Percentiles rank a stretch among this genome's conserved stretches.
Conservation (phyloP, 495 filamentous ascomycete species). For the Arthonia radiata region DNA sequence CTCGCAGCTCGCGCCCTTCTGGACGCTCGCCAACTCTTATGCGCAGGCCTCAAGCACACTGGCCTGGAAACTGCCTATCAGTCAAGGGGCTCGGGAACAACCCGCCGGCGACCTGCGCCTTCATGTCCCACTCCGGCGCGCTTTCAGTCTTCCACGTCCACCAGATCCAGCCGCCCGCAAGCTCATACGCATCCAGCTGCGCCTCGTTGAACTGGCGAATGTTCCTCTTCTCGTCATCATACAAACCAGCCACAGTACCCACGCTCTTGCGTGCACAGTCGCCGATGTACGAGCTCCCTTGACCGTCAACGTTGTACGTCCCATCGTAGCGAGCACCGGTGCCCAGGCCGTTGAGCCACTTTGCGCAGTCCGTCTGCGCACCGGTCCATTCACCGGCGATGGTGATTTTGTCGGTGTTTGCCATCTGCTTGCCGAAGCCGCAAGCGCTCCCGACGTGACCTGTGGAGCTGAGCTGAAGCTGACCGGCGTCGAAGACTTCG, state of each 20-base stretch:
- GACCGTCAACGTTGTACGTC: slow-evolving; percentile 11
- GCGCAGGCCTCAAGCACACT: no score
- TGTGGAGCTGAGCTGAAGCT: slow-evolving; percentile 8
- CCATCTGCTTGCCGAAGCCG: slow-evolving; percentile 16
- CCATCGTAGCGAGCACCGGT: slow-evolving; percentile 41
- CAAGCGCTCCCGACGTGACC: slow-evolving; percentile 14
- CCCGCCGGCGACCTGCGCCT: slow-evolving; percentile 30
- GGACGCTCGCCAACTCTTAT: no score
- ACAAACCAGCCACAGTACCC: slow-evolving; percentile 28
- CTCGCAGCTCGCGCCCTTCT: no score
- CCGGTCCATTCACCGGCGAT: slow-evolving; percentile 47
- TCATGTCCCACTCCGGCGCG: slow-evolving; percentile 72
- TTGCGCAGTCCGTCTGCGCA: slow-evolving; percentile 51
- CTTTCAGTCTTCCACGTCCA: slow-evolving; percentile 76
- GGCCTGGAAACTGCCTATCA: slow-evolving; percentile 20
- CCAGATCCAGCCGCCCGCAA: slow-evolving; percentile 47
- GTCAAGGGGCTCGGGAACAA: slow-evolving; percentile 38
- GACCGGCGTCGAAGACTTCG: slow-evolving; percentile 14
- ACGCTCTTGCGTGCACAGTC: slow-evolving; percentile 31
- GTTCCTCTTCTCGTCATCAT: slow-evolving; percentile 26
- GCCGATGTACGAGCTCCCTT: slow-evolving; percentile 22
- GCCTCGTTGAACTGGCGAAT: slow-evolving; percentile 40
- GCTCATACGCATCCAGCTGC: slow-evolving; percentile 51
- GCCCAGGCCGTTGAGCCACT: slow-evolving; percentile 40
- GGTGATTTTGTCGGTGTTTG: slow-evolving; percentile 29